Percentiles rank a stretch among this genome's conserved stretches.
Evolutionary conservation across 139 green algal species (phyloP).

Genomic region (Chlamydomonas schloesseri): DNA sequence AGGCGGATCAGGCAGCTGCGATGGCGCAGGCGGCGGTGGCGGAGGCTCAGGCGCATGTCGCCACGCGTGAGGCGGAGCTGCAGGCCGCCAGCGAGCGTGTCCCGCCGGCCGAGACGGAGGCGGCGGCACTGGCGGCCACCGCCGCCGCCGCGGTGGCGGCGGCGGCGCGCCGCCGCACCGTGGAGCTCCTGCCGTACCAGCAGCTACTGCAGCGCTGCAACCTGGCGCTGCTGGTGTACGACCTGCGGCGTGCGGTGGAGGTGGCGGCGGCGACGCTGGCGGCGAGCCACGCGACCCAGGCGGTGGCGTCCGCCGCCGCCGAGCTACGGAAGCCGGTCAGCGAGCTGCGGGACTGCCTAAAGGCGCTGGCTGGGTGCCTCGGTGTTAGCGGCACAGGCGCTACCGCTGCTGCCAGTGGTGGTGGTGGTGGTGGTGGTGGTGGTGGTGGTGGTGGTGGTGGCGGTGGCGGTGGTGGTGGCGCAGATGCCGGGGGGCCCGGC

Average conservation of each 20-base stretch:
- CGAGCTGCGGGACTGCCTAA: not conserved
- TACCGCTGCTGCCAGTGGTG: not conserved
- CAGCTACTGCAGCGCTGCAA: slow-evolving; percentile 2
- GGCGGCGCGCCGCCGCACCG: not conserved
- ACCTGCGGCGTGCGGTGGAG: not conserved
- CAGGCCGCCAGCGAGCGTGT: too few relatives aligned
- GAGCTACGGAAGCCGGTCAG: not conserved
- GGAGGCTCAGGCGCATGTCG: too few relatives aligned
- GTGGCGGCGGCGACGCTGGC: not conserved
- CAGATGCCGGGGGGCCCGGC: too few relatives aligned
- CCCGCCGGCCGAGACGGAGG: too few relatives aligned
- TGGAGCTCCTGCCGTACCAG: too few relatives aligned
- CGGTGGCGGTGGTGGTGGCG: too few relatives aligned
- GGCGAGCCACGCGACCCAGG: not conserved
- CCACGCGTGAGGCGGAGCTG: too few relatives aligned
- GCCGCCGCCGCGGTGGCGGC: not conserved
- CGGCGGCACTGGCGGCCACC: not conserved
- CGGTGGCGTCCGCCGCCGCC: not conserved
- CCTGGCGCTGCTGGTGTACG: not conserved
- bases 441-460: too few relatives aligned
- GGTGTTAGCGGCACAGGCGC: not conserved
- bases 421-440: too few relatives aligned
- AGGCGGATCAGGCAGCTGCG: too few relatives aligned
- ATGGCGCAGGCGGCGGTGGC: too few relatives aligned
- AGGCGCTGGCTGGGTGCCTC: too few relatives aligned